phyloP scores from a whole-genome alignment of 2,329 filamentous ascomycete species.

The Aspergillus terreus region DNA sequence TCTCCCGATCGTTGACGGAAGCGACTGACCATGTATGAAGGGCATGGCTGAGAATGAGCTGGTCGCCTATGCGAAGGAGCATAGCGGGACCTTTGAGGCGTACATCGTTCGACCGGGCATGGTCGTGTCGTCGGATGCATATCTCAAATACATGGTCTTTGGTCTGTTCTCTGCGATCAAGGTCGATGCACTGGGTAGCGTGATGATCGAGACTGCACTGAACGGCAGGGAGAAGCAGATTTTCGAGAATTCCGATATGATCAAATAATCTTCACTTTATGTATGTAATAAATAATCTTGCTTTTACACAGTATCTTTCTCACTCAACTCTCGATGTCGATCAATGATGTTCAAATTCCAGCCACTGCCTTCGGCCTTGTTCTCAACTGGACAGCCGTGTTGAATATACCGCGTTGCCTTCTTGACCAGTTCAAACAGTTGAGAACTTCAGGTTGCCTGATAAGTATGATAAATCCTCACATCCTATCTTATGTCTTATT shows the following conservation, averaged over 20 bases:
- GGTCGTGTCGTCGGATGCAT: background rate
- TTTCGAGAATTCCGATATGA: background rate
- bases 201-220: background rate
- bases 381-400: no score
- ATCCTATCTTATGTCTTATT: no score
- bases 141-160: background rate
- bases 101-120: background rate
- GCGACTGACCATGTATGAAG: background rate
- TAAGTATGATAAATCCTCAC: no score
- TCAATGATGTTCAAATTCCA: no score
- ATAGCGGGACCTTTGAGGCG: background rate
- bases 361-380: no score
- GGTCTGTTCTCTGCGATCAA: background rate
- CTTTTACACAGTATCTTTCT: no score
- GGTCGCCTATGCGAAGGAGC: background rate
- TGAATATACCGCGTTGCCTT: no score
- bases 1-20: background rate
- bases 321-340: no score
- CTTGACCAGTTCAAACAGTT: no score
- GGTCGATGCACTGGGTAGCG: background rate
- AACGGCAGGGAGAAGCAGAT: background rate
- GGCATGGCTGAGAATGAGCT: background rate
- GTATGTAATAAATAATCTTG: no score
- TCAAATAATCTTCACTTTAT: no score
- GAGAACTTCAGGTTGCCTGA: no score